phyloP scores from a whole-genome alignment of 2,329 filamentous ascomycete species.

The Microdochium bolleyi region DNA sequence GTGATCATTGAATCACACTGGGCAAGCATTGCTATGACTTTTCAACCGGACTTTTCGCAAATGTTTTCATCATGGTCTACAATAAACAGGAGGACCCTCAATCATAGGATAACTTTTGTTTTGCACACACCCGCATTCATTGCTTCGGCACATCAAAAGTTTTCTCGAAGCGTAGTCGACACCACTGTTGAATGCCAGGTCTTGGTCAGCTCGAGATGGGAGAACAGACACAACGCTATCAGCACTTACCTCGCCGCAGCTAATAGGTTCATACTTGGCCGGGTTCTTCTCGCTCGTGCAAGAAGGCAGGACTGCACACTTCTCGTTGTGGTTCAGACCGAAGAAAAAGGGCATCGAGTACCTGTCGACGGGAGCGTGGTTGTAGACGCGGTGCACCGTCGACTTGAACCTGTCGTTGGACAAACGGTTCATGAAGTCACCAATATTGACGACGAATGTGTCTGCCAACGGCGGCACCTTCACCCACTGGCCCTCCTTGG shows the following conservation, averaged over 20 bases:
- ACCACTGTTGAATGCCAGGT: not conserved
- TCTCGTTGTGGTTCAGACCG: constrained; percentile 13
- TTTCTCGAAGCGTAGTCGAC: not conserved
- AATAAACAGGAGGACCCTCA: no score
- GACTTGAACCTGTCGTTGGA: constrained; percentile 33
- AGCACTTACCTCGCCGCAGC: constrained; percentile 1
- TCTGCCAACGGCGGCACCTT: constrained; percentile 31
- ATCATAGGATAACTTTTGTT: no score
- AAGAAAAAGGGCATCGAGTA: constrained; percentile 33
- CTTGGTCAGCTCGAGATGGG: not conserved
- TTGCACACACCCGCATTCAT: no score
- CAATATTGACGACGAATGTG: constrained; percentile 37
- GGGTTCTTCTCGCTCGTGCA: constrained; percentile 1
- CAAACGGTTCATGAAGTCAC: constrained; percentile 30
- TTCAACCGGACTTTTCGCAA: no score
- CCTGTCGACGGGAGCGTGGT: constrained; percentile 24
- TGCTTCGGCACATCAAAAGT: not conserved
- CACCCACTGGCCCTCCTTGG: constrained; percentile 34
- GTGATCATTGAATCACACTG: no score
- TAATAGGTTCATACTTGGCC: constrained; percentile 3
- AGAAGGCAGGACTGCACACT: not conserved
- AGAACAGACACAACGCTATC: not conserved
- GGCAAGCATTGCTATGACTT: no score
- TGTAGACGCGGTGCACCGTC: constrained; percentile 30
- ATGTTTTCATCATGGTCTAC: no score